Evolutionary conservation across 495 filamentous ascomycete genomes (phyloP).

Genomic region (Amorphotheca resinae): DNA sequence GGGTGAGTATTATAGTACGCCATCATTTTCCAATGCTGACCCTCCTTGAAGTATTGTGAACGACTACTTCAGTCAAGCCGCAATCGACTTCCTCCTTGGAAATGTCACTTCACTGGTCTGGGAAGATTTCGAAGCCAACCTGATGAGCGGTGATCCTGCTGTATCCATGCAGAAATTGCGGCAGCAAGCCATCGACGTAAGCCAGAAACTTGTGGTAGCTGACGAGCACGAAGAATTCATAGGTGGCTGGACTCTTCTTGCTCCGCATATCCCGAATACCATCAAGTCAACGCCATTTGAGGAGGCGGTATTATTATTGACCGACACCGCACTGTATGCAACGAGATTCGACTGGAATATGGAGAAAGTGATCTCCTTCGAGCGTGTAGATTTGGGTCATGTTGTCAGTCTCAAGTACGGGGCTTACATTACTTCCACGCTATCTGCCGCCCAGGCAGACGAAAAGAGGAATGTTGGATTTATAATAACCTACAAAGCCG

Average conservation of each 20-base stretch:
- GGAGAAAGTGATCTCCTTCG: slow-evolving; percentile 83
- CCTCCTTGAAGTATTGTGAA: slow-evolving; percentile 61
- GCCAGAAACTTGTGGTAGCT: slow-evolving; percentile 69
- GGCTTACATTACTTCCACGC: slow-evolving; percentile 77
- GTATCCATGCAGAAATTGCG: slow-evolving; percentile 73
- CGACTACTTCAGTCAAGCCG: slow-evolving; percentile 89
- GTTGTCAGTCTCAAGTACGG: slow-evolving; percentile 60
- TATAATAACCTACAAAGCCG: slow-evolving; percentile 60
- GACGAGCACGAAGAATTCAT: slow-evolving; percentile 73
- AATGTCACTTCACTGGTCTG: slow-evolving; percentile 75
- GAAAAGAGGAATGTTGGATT: slow-evolving; percentile 72
- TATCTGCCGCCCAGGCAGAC: slow-evolving; percentile 61
- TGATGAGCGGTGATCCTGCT: slow-evolving; percentile 79
- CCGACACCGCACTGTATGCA: slow-evolving; percentile 70
- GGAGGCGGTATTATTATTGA: slow-evolving; percentile 76
- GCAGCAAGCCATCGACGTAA: slow-evolving; percentile 78
- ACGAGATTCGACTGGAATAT: slow-evolving; percentile 87
- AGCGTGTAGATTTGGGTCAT: slow-evolving; percentile 67
- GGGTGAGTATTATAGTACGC: slow-evolving; percentile 26
- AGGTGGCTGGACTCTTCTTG: slow-evolving; percentile 69
- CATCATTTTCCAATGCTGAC: slow-evolving; percentile 6
- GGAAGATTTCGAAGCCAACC: slow-evolving; percentile 77
- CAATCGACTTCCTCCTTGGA: slow-evolving; percentile 88
- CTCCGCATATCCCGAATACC: slow-evolving; percentile 48
- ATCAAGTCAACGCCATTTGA: slow-evolving; percentile 59